Percentiles rank a stretch among this genome's conserved stretches.
Evolutionary conservation across 495 filamentous ascomycete species (phyloP).

Genomic region (Opeltia flavorubescens): DNA sequence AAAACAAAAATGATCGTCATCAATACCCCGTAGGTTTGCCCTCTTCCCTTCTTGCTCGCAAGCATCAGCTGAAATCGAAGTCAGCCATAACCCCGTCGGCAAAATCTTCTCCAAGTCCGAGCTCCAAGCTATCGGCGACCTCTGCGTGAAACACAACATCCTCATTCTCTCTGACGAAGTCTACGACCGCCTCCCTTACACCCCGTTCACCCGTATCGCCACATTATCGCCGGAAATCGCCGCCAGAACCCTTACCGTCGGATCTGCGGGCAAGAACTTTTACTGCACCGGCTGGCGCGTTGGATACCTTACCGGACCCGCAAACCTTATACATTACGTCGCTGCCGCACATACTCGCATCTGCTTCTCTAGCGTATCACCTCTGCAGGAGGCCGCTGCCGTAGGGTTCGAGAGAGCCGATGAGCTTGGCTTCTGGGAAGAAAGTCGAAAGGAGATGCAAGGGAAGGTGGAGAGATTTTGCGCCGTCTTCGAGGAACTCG

Average conservation of each 20-base stretch:
- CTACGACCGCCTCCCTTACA: constrained; percentile 91
- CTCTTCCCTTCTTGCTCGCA: neutral
- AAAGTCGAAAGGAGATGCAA: constrained; percentile 71
- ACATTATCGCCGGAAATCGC: constrained; percentile 80
- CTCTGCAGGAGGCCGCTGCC: constrained; percentile 90
- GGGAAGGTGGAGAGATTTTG: constrained; percentile 81
- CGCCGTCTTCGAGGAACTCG: constrained; percentile 74
- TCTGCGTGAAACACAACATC: constrained; percentile 89
- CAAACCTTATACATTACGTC: constrained; percentile 83
- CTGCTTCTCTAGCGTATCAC: constrained; percentile 87
- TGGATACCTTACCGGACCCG: constrained; percentile 82
- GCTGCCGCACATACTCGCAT: constrained; percentile 87
- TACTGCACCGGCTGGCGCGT: constrained; percentile 97
- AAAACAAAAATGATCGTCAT: constrained; percentile 92
- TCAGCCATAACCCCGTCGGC: constrained; percentile 84
- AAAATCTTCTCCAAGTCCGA: constrained; percentile 83
- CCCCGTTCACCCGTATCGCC: constrained; percentile 82
- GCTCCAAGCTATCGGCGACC: constrained; percentile 68
- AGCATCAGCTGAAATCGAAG: constrained; percentile 16
- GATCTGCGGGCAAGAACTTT: constrained; percentile 94
- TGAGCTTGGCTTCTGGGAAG: constrained; percentile 74
- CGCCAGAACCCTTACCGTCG: constrained; percentile 78
- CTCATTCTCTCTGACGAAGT: constrained; percentile 94
- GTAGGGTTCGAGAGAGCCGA: constrained; percentile 91
- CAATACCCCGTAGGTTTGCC: constrained; percentile 42